Conservation (phyloP, 2,329 filamentous ascomycete genomes). For the Trichoderma afroharzianum region DNA sequence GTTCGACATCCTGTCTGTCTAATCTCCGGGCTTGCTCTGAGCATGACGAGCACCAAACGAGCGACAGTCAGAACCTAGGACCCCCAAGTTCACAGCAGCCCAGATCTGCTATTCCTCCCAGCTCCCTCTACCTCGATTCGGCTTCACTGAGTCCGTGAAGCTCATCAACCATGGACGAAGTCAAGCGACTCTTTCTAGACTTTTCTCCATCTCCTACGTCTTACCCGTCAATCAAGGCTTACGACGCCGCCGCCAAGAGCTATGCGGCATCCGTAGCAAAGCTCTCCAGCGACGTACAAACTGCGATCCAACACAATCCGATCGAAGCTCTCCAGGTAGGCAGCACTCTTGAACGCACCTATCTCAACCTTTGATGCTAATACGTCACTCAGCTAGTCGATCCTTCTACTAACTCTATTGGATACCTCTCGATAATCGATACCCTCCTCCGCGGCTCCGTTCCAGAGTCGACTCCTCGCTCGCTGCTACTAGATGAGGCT, state of each 20-base stretch:
- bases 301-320: slow-evolving; percentile 34
- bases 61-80: not conserved
- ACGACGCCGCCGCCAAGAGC: slow-evolving; percentile 37
- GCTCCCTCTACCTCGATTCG: not conserved
- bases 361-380: not conserved
- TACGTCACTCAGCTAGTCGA: slow-evolving; percentile 39
- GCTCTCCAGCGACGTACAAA: slow-evolving; percentile 34
- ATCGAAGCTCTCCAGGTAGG: slow-evolving; percentile 41
- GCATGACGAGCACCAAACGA: slow-evolving; percentile 12
- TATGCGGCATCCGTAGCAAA: slow-evolving; percentile 39
- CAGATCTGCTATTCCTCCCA: not conserved
- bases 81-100: not conserved
- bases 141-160: not conserved
- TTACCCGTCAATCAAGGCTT: slow-evolving; percentile 31
- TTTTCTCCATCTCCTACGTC: slow-evolving; percentile 37
- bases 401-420: slow-evolving; percentile 48
- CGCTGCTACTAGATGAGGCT: slow-evolving; percentile 38
- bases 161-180: slow-evolving; percentile 30
- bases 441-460: slow-evolving; percentile 29
- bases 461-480: slow-evolving; percentile 31
- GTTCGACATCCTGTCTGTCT: not conserved
- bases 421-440: slow-evolving; percentile 48
- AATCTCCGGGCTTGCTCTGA: not conserved
- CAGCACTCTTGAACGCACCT: not conserved
- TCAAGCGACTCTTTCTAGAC: slow-evolving; percentile 34